Base-by-base conservation (phyloP, 2,329 filamentous ascomycete species). In the Colletotrichum destructivum region DNA sequence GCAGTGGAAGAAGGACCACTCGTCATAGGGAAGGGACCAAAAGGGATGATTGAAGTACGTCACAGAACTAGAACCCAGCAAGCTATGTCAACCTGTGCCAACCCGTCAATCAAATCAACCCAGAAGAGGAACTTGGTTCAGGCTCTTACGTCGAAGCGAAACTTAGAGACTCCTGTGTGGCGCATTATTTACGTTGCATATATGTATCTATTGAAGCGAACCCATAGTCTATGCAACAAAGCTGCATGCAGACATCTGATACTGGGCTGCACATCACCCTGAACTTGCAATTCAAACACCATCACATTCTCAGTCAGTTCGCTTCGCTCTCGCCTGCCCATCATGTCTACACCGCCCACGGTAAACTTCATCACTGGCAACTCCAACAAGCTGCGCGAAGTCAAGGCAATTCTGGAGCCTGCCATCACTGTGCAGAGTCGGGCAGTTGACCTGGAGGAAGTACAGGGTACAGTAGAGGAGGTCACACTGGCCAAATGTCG, bases 321-420 rank as follows among this genome's bases (percentile, higher is more conserved):
- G 11, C 8, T 18, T 23, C 21, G 21, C 21, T 35, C 16, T 26
- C 9, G n/a, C n/a, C 16, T 46, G 3, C 31, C 18, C 49, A 76
- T 72, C 63, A 88, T 88, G 84, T 81, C 84, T 60, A 81, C 84
- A 44, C 74, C 78, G 16, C 79, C 80, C 4, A 78, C 81, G 7
- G 82, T 99, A 75, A 95, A 97, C 83, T 99, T 99, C 86, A 97
- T 99, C 80, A 98, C 96, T 2, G 93, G 96, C 82, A 99, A 99
- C 84, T 91, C 92, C 79, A 97, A 98, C 86, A 99, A 99, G 85
- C 88, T 99, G 67, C 85, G 88, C 69, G 96, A 99, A 85, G 95
- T 98, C 75, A 91, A 93, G 82, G 92, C 93, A 21, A 98, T 99
- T 76, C 88, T 99, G 3, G 91, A 92, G 76, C 86, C 89, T 11